These are phyloP conservation scores for Fusarium transvaalense DNA, from an alignment of 2,329 filamentous ascomycete genomes.

Conservation along the genomic window DNA sequence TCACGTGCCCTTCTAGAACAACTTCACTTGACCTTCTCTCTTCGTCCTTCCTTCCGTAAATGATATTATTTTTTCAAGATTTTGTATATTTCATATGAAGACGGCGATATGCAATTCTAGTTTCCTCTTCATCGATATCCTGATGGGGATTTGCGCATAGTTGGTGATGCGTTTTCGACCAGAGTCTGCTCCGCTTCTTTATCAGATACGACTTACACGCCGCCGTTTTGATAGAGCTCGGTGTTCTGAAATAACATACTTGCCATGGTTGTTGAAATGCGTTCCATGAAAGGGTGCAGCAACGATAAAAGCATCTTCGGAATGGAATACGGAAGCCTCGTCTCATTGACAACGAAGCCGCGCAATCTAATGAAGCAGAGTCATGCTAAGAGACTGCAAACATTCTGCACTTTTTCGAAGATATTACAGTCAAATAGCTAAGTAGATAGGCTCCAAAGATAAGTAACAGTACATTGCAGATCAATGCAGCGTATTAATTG, in stretches of 20 bases:
- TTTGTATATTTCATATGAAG: neutral
- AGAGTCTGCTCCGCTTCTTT: neutral
- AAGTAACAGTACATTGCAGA: neutral
- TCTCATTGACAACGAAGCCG: neutral
- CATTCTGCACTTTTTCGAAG: neutral
- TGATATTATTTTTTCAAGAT: neutral
- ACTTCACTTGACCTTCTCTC: conserved; percentile 17
- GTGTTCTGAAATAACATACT: neutral
- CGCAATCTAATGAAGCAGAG: neutral
- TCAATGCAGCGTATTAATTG: neutral
- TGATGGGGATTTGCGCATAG: neutral
- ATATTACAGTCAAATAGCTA: neutral
- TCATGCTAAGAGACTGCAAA: neutral
- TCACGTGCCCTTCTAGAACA: conserved; percentile 19
- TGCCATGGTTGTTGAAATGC: neutral
- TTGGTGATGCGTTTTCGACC: neutral
- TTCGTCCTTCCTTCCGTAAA: neutral
- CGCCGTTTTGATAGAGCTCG: too few relatives aligned
- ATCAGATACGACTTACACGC: conserved; percentile 11
- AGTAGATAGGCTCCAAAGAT: neutral
- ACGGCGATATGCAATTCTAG: rapidly evolving
- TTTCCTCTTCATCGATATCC: rapidly evolving
- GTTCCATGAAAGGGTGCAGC: neutral
- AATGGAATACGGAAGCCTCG: neutral
- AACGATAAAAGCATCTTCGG: neutral